Base-by-base conservation (phyloP, 257 asterid species). In the Solanum neorickii region DNA sequence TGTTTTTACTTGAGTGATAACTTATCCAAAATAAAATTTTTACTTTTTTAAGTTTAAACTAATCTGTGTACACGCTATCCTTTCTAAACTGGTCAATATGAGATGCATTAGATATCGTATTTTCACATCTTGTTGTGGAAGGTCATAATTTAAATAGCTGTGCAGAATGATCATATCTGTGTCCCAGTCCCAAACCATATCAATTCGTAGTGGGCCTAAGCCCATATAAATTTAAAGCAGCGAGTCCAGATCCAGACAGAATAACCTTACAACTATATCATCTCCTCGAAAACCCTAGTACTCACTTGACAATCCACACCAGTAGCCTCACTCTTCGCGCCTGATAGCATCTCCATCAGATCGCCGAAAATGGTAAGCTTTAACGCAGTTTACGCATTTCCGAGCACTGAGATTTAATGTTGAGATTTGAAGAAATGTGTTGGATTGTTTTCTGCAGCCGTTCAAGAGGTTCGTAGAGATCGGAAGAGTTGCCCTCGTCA, bases 401-500 rank as follows among this genome's bases (percentile, higher is more conserved):
- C 18, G 18, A 84, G 9, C 47, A 16, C 42, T 31, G 46, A 62
- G 20, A 13, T 80, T 68, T 33, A 6, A 49, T 15, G 18, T 60
- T 35, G 11, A 14, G 29, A 46, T 23, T 15, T 31, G 87, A 9
- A 72, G 44, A 7, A 44, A 29, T 42, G 41, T 47, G 15, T 70
- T 86, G 83, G 56, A 35, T 65, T 27, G 37, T 14, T 73, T 84
- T 52, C n/a, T 90, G 82, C 82, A 96, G 99, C 98, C 97, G 91
- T 96, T 96, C 95, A 96, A 96, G 96, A 94, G 99, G 92, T 96
- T 91, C 91, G 98, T 96, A 60, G 98, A 96, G 94, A 94, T 95
- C 87, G 99, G 99, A 80, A 91, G 99, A 88, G 99, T 96, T 8
- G 99, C 96, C 60, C 97, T 96, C 37, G 94, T 96, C 89, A 96